A percentile compares a stretch with the other conserved stretches of the same genome.
Evolutionary conservation across 805 yeast genomes (phyloP).

Genomic region (Ogataea nonfermentans): DNA sequence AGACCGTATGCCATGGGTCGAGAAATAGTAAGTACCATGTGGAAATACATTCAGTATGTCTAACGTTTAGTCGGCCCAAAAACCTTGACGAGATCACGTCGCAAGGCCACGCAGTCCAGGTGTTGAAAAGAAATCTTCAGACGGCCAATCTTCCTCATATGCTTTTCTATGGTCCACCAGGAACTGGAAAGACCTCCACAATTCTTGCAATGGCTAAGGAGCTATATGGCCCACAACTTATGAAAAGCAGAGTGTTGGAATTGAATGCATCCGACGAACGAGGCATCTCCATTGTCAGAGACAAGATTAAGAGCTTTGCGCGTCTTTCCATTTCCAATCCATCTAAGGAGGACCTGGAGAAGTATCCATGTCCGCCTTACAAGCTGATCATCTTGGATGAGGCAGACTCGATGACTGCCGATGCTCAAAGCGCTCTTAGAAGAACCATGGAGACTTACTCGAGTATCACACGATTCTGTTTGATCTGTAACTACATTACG

Average conservation of each 20-base stretch:
- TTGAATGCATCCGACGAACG: slow-evolving; percentile 89
- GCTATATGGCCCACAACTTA: slow-evolving; percentile 69
- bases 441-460: slow-evolving; percentile 93
- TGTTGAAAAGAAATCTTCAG: slow-evolving; percentile 72
- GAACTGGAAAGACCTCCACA: slow-evolving; percentile 90
- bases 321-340: slow-evolving; percentile 83
- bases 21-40: slow-evolving; percentile 56
- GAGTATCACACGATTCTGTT: slow-evolving; percentile 85
- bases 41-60: background rate
- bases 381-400: slow-evolving; percentile 91
- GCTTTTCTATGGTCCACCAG: slow-evolving; percentile 93
- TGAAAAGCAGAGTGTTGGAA: slow-evolving; percentile 72
- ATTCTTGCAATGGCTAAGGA: slow-evolving; percentile 79
- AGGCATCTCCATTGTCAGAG: slow-evolving; percentile 84
- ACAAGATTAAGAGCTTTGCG: slow-evolving; percentile 84
- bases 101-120: slow-evolving; percentile 85
- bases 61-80: slow-evolving; percentile 65
- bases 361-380: slow-evolving; percentile 95
- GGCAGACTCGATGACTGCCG: slow-evolving; percentile 97
- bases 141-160: slow-evolving; percentile 88
- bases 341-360: slow-evolving; percentile 57
- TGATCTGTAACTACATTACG: slow-evolving; percentile 94
- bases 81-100: slow-evolving; percentile 84
- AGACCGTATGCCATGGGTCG: slow-evolving; percentile 84
- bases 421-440: slow-evolving; percentile 93